Base-by-base conservation (phyloP, 2,329 filamentous ascomycete genomes). In the Peltaster fructicola region DNA sequence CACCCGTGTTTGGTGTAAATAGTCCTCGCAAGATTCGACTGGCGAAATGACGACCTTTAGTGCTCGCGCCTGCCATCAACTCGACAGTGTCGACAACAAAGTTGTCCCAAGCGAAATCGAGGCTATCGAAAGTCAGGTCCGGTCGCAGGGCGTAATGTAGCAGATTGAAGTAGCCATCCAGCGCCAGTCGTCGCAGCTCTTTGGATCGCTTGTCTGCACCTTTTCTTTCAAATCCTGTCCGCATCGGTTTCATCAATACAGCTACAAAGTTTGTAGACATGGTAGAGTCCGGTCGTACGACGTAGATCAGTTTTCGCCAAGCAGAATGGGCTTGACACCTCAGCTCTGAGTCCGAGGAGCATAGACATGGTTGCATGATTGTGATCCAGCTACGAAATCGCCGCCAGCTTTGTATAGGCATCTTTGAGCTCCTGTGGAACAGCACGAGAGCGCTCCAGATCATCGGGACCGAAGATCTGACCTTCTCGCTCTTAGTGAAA, bases 371-470 rank as follows among this genome's bases (percentile, higher is more conserved):
- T 40, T 92, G 76, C 10, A 91, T 73, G 7, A 92, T 63, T 15
- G 65, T 63, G 6, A 93, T 58, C 77, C 81, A 93, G 14, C 61
- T 65, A 33, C 81, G 70, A 41, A 76, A 68, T 14, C 41, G 36
- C 15, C 73, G 61, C 78, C 85, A 95, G 17, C 56, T 49, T 14
- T 65, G 54, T 45, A 72, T 35, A 56, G 69, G 42, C 57, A 60
- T 35, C 47, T 70, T 50, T 53, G 69, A 53, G 32, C 51, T 58
- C 26, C 76, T 70, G 23, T 93, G 57, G 27, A 92, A 69, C 2
- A 92, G 61, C 5, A 85, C 68, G 3, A 91, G 59, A 17, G 81
- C 67, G 30, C 77, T 76, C 85, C 85, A 95, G 12, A 95, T 79
- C 36, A 82, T 77, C 5, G 88, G 84, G 1, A 91, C 82, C n/a